A percentile compares a stretch with the other conserved stretches of the same genome.
Evolutionary conservation across 768 basidiomycete species (phyloP).

Genomic region (Leccinum subgranulosum): DNA sequence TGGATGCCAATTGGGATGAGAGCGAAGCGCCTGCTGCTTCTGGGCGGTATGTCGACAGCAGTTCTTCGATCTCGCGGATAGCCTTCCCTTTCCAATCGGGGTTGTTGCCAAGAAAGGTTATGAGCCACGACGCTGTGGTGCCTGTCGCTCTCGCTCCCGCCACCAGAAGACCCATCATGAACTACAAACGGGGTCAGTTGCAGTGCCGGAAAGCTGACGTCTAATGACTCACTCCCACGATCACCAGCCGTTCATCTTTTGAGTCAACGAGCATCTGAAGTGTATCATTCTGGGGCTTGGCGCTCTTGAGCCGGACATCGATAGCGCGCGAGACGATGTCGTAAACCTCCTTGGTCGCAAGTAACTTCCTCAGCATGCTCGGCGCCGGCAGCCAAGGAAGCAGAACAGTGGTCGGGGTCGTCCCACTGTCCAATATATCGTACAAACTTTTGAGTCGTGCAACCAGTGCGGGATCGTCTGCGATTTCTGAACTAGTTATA

Average conservation of each 20-base stretch:
- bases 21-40: slow-evolving; percentile 31
- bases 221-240: slow-evolving; percentile 57
- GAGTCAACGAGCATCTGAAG: slow-evolving; percentile 73
- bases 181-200: slow-evolving; percentile 41
- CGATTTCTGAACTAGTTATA: slow-evolving; percentile 65
- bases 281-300: slow-evolving; percentile 58
- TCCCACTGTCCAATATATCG: slow-evolving; percentile 64
- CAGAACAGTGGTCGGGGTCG: slow-evolving; percentile 69
- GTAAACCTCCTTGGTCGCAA: slow-evolving; percentile 75
- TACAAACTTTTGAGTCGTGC: slow-evolving; percentile 61
- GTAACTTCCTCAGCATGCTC: slow-evolving; percentile 66
- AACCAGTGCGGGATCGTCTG: slow-evolving; percentile 61
- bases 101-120: slow-evolving; percentile 69
- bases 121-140: slow-evolving; percentile 75
- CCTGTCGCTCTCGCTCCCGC: slow-evolving; percentile 82
- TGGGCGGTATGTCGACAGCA: slow-evolving; percentile 44
- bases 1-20: slow-evolving; percentile 47
- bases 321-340: slow-evolving; percentile 61
- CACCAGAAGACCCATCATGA: slow-evolving; percentile 78
- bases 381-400: slow-evolving; percentile 76
- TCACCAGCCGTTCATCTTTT: slow-evolving; percentile 62
- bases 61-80: slow-evolving; percentile 53
- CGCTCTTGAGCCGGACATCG: slow-evolving; percentile 53
- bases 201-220: slow-evolving; percentile 15
- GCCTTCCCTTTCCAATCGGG: slow-evolving; percentile 63